These are phyloP conservation scores for Solanum medicagineum DNA, from an alignment of 257 asterid species.

Conservation along the genomic window DNA sequence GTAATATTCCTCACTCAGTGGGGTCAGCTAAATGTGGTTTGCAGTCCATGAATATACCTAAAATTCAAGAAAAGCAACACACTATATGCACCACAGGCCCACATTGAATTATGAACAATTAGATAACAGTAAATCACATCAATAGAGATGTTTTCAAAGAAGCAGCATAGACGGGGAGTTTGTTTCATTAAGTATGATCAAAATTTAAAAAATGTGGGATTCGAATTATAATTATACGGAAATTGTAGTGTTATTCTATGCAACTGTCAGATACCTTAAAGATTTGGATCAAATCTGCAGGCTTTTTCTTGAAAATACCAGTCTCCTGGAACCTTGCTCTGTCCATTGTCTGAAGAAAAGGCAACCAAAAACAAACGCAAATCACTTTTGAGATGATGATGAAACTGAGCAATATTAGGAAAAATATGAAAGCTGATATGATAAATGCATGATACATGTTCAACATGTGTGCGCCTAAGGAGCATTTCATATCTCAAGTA, in stretches of 20 bases:
- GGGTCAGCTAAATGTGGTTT: background rate
- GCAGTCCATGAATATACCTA: background rate
- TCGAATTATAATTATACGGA: background rate
- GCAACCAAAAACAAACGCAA: background rate
- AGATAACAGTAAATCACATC: background rate
- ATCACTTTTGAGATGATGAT: background rate
- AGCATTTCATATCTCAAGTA: background rate
- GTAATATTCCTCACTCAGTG: background rate
- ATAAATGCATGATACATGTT: background rate
- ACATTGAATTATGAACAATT: background rate
- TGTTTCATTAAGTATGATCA: background rate
- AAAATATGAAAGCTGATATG: background rate
- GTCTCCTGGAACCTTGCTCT: constrained; percentile 79
- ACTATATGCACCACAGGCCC: background rate
- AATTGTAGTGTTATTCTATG: background rate
- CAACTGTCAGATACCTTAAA: constrained; percentile 49
- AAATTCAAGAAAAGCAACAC: background rate
- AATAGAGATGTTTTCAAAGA: background rate
- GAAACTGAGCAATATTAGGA: background rate
- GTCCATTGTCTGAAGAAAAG: constrained; percentile 68
- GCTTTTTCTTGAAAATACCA: constrained; percentile 80
- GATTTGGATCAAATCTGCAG: constrained; percentile 77
- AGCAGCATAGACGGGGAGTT: background rate
- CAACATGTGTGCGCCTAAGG: background rate
- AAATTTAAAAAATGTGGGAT: background rate